Conservation (phyloP, 2,329 filamentous ascomycete species). For the Cytospora schulzeri region DNA sequence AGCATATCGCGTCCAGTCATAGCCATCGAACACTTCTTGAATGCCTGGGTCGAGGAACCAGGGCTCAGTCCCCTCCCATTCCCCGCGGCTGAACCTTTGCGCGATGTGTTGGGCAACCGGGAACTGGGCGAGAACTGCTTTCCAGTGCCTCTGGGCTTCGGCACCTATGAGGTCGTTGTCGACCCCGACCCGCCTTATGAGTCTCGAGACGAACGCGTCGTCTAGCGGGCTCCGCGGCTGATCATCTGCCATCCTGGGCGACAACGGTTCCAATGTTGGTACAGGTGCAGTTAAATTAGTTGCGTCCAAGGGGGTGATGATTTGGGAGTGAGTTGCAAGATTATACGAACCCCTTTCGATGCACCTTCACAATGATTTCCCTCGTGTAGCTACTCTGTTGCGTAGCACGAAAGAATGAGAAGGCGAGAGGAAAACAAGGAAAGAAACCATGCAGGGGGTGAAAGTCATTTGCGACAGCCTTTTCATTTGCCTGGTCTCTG, state of each 20-base stretch:
- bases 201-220: neutral
- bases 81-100: neutral
- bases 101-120: slow-evolving; percentile 4
- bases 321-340: neutral
- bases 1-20: slow-evolving; percentile 4
- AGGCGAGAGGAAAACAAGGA: slow-evolving; percentile 10
- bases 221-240: slow-evolving; percentile 7
- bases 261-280: neutral
- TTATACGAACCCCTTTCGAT: neutral
- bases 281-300: neutral
- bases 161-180: neutral
- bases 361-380: neutral
- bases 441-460: slow-evolving; percentile 1
- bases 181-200: neutral
- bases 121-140: neutral
- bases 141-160: neutral
- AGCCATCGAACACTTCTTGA: slow-evolving; percentile 20
- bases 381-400: neutral
- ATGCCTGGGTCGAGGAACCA: slow-evolving; percentile 19
- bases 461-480: slow-evolving; percentile 5
- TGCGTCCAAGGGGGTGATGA: neutral
- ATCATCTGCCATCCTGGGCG: slow-evolving; percentile 8
- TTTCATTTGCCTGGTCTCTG: slow-evolving; percentile 9
- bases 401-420: neutral
- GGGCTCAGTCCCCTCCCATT: neutral